These are phyloP conservation scores for Diversispora epigaea DNA, from an alignment of 192 early-diverging fungal genomes.

Conservation along the genomic window DNA sequence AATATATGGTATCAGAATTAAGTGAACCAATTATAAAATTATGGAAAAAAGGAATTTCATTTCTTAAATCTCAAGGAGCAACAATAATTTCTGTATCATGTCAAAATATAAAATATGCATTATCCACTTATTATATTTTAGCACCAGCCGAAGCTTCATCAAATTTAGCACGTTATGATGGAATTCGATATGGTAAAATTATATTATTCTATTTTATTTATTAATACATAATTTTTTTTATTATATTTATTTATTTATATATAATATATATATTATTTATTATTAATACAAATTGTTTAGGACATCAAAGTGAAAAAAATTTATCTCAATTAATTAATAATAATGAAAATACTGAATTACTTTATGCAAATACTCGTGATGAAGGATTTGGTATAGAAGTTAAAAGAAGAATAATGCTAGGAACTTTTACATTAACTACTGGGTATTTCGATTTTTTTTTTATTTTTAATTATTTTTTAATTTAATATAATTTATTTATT, in stretches of 20 bases:
- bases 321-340: background rate
- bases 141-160: conserved; percentile 89
- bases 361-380: conserved; percentile 65
- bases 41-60: conserved; percentile 61
- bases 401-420: conserved; percentile 78
- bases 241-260: background rate
- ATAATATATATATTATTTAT: too few species aligned
- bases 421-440: conserved; percentile 81
- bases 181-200: conserved; percentile 74
- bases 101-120: conserved; percentile 65
- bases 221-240: background rate
- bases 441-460: conserved; percentile 46
- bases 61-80: conserved; percentile 62
- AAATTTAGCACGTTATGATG: conserved; percentile 87
- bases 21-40: conserved; percentile 47
- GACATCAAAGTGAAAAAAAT: conserved; percentile 36
- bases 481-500: background rate
- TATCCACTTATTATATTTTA: conserved; percentile 86
- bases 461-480: background rate
- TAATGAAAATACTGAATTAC: conserved; percentile 24
- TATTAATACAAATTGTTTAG: conserved; percentile 27
- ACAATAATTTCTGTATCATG: conserved; percentile 68
- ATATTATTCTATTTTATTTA: background rate
- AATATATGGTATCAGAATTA: conserved; percentile 81
- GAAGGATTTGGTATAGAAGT: conserved; percentile 81